phyloP scores from a whole-genome alignment of 176 grass and related monocot genomes.

The Eragrostis nindensis region DNA sequence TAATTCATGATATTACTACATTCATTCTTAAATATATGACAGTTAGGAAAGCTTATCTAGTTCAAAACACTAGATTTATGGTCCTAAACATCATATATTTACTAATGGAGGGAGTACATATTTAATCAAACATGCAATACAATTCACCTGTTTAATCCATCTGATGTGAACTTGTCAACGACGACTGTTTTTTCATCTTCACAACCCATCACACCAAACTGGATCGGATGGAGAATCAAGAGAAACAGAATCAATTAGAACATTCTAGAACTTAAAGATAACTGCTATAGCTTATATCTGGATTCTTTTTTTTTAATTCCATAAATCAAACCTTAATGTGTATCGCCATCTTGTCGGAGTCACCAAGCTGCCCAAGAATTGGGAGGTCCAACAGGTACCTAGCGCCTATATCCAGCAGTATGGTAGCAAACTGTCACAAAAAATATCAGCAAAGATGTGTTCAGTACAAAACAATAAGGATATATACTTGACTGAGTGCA shows the following conservation, averaged over 20 bases:
- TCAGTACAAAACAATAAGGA: background rate
- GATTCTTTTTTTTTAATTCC: background rate
- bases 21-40: no score
- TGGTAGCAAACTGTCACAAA: background rate
- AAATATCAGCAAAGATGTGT: background rate
- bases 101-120: background rate
- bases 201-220: background rate
- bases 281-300: background rate
- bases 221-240: background rate
- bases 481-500: background rate
- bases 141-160: background rate
- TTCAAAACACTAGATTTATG: no score
- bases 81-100: no score
- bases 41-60: no score
- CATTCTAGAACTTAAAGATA: background rate
- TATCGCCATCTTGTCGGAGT: background rate
- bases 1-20: no score
- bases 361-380: background rate
- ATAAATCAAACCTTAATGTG: background rate
- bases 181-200: background rate
- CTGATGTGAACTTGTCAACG: background rate
- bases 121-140: background rate
- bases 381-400: background rate
- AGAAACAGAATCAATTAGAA: background rate
- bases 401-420: constrained; percentile 14